Base-by-base conservation (phyloP, 495 filamentous ascomycete species). In the Achaetomiella virescens region DNA sequence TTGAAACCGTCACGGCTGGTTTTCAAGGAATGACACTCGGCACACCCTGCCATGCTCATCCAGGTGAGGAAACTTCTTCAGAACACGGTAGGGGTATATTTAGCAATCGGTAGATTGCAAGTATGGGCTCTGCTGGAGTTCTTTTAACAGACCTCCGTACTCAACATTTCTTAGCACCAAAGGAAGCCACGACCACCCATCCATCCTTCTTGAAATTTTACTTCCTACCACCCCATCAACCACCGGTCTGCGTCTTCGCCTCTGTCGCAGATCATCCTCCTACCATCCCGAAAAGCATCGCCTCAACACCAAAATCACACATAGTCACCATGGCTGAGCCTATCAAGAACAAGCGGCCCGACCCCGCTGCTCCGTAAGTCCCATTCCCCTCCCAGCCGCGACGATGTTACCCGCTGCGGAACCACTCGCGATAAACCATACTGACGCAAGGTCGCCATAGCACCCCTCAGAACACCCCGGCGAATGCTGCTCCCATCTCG, bases 391-490 rank as follows among this genome's bases (percentile, higher is more conserved):
- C 27, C 27, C 9, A 5, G 5, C 9, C 27, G 27, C 48, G 21
- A 36, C 38, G 42, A 15, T 33, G 41, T 31, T 44, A 48, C 46
- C 43, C 5, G 45, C 40, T 25, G 36, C 52, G 45, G 44, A 38
- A 40, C 29, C 36, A 48, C 40, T 46, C 35, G 57, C 44, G 57
- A 65, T 63, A 51, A 58, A 37, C 35, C 45, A 18, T 62, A 59
- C 68, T 75, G 66, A 72, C 61, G 17, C 37, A 33, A 44, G 21
- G 57, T 24, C 58, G 55, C 61, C 43, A 56, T 67, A 95, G 88
- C 61, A 97, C 92, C 64, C 92, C 92, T 64, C 92, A 97, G 77
- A 96, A 97, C 75, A 96, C 91, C 18, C 92, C 95, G 60, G 85
- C 89, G 37, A 90, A 82, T 70, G 90, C 90, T 78, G 95, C 95